Evolutionary conservation across 2,329 filamentous ascomycete genomes (phyloP).

Genomic region (Lecanicillium sp.): DNA sequence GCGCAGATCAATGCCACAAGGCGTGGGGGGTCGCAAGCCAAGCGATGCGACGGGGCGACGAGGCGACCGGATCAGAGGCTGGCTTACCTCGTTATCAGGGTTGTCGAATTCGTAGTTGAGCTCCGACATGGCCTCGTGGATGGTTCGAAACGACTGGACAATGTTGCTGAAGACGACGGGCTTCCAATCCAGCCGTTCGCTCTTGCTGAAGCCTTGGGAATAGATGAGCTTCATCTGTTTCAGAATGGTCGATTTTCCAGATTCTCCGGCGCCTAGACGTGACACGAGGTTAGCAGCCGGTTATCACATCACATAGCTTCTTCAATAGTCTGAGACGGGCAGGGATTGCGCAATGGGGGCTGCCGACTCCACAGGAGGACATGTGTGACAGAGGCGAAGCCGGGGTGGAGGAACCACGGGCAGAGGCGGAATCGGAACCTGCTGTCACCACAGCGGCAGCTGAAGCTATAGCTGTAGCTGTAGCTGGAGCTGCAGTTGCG

Average conservation of each 20-base stretch:
- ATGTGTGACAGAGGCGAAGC: slow-evolving; percentile 16
- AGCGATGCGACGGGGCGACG: too few relatives aligned
- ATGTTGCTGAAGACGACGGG: slow-evolving; percentile 95
- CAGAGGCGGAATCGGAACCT: neutral
- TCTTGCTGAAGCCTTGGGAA: slow-evolving; percentile 81
- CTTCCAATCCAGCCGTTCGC: slow-evolving; percentile 88
- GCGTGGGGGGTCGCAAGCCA: too few relatives aligned
- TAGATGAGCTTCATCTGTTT: slow-evolving; percentile 99
- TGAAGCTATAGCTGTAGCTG: too few relatives aligned
- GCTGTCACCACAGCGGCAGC: too few relatives aligned
- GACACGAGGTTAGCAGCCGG: slow-evolving; percentile 23
- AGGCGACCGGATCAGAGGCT: slow-evolving; percentile 25
- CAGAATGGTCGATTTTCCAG: slow-evolving; percentile 85
- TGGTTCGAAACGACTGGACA: slow-evolving; percentile 83
- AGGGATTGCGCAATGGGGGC: neutral
- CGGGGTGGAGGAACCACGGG: slow-evolving; percentile 9
- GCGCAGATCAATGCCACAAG: too few relatives aligned
- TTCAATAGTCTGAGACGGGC: neutral
- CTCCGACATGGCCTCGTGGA: slow-evolving; percentile 86
- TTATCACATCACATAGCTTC: slow-evolving; percentile 11
- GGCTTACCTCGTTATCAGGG: slow-evolving; percentile 68
- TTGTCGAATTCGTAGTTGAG: slow-evolving; percentile 73
- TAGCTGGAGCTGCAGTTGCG: too few relatives aligned
- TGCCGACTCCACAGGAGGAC: slow-evolving; percentile 1
- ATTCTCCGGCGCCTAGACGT: slow-evolving; percentile 79